Evolutionary conservation across 2,329 filamentous ascomycete genomes (phyloP).

Genomic region (Fusarium sacchari): DNA sequence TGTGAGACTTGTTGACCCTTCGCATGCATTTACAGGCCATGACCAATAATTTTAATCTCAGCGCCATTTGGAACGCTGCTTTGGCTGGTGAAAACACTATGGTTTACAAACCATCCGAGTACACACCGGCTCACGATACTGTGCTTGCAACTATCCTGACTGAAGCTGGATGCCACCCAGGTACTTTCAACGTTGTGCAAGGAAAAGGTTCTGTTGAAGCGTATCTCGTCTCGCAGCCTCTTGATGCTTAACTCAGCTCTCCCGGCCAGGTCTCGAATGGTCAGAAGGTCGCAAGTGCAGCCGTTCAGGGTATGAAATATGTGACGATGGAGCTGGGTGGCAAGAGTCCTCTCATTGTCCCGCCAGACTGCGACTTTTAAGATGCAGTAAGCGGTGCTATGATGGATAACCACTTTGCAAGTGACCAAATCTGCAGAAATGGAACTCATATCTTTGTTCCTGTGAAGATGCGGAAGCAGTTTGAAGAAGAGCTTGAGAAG

Average conservation of each 20-base stretch:
- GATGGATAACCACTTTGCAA: conserved; percentile 93
- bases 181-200: conserved; percentile 88
- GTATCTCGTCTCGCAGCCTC: conserved; percentile 80
- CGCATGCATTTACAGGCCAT: too few species aligned
- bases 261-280: conserved; percentile 88
- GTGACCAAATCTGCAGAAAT: conserved; percentile 91
- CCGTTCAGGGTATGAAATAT: conserved; percentile 84
- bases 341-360: conserved; percentile 81
- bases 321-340: conserved; percentile 92
- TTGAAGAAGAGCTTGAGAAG: too few species aligned
- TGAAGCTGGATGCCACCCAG: conserved; percentile 80
- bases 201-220: conserved; percentile 79
- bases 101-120: conserved; percentile 90
- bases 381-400: conserved; percentile 86
- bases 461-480: too few species aligned
- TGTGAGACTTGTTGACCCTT: too few species aligned
- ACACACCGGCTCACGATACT: conserved; percentile 81
- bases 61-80: neutral
- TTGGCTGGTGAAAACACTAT: conserved; percentile 88
- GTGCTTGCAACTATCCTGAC: conserved; percentile 78
- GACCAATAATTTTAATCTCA: too few species aligned
- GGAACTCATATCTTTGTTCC: conserved; percentile 88
- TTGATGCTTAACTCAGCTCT: conserved; percentile 88
- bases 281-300: conserved; percentile 79
- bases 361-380: conserved; percentile 82